A percentile compares a stretch with the other conserved stretches of the same genome.
phyloP scores from a whole-genome alignment of 306 rosid genomes.

The Lagenaria siceraria region DNA sequence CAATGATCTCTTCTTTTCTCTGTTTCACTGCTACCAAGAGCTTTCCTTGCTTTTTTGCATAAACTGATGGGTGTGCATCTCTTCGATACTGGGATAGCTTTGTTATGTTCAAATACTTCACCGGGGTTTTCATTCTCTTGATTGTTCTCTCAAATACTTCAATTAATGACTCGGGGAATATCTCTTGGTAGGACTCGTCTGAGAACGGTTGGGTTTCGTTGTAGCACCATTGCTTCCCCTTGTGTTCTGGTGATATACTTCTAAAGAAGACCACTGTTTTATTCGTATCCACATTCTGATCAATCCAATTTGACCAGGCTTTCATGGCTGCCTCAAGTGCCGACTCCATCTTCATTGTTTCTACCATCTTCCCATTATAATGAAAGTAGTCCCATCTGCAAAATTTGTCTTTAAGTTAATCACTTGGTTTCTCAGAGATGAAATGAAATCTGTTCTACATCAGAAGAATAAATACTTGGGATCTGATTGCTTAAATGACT shows the following conservation, averaged over 20 bases:
- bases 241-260: constrained; percentile 40
- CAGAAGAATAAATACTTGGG: neutral
- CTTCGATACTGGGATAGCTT: constrained; percentile 17
- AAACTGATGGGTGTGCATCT: constrained; percentile 23
- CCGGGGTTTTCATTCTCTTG: constrained; percentile 16
- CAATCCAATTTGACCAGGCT: constrained; percentile 32
- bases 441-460: neutral
- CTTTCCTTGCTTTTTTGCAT: constrained; percentile 12
- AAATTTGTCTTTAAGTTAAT: neutral
- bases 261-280: constrained; percentile 23
- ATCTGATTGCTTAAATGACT: neutral
- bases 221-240: constrained; percentile 30
- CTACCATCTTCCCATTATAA: constrained; percentile 10
- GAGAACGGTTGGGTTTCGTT: constrained; percentile 13
- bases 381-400: constrained; percentile 25
- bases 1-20: neutral
- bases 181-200: constrained; percentile 11
- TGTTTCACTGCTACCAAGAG: neutral
- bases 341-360: constrained; percentile 12
- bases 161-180: neutral
- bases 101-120: constrained; percentile 31
- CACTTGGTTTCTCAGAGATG: neutral
- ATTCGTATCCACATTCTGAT: constrained; percentile 16
- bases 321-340: constrained; percentile 27
- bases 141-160: constrained; percentile 19